phyloP scores from a whole-genome alignment of 331 rosid species.

The Dryas integrifolia region DNA sequence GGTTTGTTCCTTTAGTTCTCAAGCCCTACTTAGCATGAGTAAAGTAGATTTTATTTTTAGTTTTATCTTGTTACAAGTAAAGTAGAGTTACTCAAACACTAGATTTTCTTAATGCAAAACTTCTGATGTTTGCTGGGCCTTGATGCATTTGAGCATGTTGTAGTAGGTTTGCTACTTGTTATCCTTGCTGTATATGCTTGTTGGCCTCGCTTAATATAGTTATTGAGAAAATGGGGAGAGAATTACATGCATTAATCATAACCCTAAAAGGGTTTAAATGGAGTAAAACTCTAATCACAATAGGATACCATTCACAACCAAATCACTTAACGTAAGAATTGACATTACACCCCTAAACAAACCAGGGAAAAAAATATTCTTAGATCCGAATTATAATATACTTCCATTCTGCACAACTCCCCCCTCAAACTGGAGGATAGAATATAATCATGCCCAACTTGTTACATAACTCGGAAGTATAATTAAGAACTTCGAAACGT shows the following conservation, averaged over 20 bases:
- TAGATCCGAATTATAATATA: not conserved
- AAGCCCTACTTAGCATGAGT: constrained; percentile 20
- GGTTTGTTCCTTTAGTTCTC: constrained; percentile 48
- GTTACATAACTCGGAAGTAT: not conserved
- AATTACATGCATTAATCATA: not conserved
- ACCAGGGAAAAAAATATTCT: not conserved
- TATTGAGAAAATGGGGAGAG: not conserved
- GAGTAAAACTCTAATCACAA: not conserved
- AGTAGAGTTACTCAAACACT: no score
- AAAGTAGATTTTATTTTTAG: not conserved
- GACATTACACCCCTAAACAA: not conserved
- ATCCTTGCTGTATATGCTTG: not conserved
- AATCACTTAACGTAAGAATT: not conserved
- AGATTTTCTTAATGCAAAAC: not conserved
- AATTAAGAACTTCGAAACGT: not conserved
- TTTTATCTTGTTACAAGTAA: no score
- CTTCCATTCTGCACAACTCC: not conserved
- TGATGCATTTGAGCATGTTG: not conserved
- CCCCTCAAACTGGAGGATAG: not conserved
- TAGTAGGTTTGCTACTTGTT: not conserved
- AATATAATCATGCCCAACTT: not conserved
- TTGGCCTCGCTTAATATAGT: not conserved
- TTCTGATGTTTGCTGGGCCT: not conserved
- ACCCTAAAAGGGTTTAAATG: not conserved
- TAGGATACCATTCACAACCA: constrained; percentile 1